Base-by-base conservation (phyloP, 768 basidiomycete species). In the Tylopilus felleus region DNA sequence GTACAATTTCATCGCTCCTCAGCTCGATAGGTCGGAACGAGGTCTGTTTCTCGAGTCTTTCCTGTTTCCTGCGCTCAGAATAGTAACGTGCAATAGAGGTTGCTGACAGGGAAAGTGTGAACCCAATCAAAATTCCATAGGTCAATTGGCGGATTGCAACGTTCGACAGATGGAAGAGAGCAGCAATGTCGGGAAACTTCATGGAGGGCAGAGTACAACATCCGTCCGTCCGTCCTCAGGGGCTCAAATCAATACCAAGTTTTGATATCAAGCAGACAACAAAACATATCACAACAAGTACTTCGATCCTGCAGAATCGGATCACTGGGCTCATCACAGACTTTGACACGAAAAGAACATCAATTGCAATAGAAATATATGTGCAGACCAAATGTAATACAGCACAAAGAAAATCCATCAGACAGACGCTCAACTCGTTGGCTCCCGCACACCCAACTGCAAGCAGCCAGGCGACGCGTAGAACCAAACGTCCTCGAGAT, bases 1-100 rank as follows among this genome's bases (percentile, higher is more conserved):
- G 72, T 5, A 94, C 77, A 7, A 93, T 73, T 60, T 95, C 93
- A 65, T 93, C 86, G 51, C 83, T 86, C 49, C 86, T 74, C 38
- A 88, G 65, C 54, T 87, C 83, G 56, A 90, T 88, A 1, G 86
- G 84, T n/a, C 80, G 77, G 4, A 73, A 72, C 33, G 75, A 68
- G 43, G 63, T 65, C 60, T 48, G 71, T 54, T 52, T 67, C 49
- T 57, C 59, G 0, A 49, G 45, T 0, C 70, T 62, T n/a, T 70
- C 67, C 41, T 74, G 73, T 45, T 77, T 74, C 64, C 75, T 80
- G 35, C 81, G 79, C 41, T 73, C 61, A 54, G 80, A 78, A 51
- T 77, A 76, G 54, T 82, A 82, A 7, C 78, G 69, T 3, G 80
- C 76, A 22, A 90, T 58, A 2, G 88, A 83, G 1, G 86, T 84